These are phyloP conservation scores for Curvularia spicifera DNA, from an alignment of 2,329 filamentous ascomycete species.

Conservation along the genomic window DNA sequence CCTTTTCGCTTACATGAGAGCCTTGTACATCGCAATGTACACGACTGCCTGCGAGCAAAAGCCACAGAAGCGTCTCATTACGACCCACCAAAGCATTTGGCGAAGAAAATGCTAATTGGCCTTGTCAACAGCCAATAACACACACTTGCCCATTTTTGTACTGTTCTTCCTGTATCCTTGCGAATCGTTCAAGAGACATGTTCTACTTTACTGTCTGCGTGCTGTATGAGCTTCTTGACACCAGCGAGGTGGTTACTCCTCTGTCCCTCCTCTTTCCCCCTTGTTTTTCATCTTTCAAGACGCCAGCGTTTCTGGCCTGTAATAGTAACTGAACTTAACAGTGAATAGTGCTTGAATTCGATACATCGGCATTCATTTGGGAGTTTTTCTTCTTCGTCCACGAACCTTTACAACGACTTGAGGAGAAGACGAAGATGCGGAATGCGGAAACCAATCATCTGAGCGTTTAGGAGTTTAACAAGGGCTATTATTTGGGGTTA, in stretches of 20 bases:
- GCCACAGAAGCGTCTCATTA: background rate
- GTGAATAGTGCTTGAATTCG: conserved; percentile 31
- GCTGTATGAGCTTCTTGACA: conserved; percentile 1
- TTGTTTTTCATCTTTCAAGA: background rate
- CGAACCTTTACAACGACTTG: background rate
- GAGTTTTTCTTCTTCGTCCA: background rate
- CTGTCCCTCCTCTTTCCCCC: background rate
- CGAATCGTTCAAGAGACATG: background rate
- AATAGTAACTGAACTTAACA: conserved; percentile 31
- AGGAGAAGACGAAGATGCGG: background rate
- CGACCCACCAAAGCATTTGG: background rate
- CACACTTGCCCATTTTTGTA: background rate
- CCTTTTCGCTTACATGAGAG: conserved; percentile 17
- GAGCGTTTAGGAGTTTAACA: conserved; percentile 19
- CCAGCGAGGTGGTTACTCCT: background rate
- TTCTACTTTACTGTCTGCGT: conserved; percentile 1
- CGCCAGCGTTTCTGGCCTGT: conserved; percentile 15
- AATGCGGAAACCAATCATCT: background rate
- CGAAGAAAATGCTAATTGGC: conserved; percentile 24
- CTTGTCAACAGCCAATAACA: conserved; percentile 22
- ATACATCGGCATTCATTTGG: conserved; percentile 5
- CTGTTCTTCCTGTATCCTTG: background rate
- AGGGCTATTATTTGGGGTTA: conserved; percentile 1
- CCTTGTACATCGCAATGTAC: conserved; percentile 4
- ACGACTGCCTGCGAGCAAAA: background rate